These are phyloP conservation scores for Penicillium arizonense DNA, from an alignment of 495 filamentous ascomycete species.

Conservation along the genomic window DNA sequence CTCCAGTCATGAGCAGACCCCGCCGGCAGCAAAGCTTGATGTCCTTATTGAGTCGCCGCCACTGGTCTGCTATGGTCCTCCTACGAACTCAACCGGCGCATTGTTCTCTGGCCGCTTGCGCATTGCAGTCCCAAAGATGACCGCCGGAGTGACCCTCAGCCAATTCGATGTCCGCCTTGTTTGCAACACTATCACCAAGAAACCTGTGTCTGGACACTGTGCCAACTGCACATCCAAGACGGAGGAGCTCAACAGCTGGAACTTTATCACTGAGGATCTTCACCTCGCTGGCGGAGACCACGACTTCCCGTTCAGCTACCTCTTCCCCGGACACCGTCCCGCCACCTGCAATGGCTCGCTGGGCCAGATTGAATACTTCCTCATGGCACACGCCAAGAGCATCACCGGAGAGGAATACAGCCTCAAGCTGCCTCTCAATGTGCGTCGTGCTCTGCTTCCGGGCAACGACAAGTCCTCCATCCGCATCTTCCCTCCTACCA, in stretches of 20 bases:
- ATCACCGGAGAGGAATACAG: constrained; percentile 62
- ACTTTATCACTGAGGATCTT: constrained; percentile 67
- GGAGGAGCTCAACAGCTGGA: constrained; percentile 75
- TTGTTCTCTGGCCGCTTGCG: constrained; percentile 83
- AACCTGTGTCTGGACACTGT: constrained; percentile 76
- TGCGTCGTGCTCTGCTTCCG: constrained; percentile 75
- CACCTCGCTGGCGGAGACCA: constrained; percentile 64
- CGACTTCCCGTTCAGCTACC: constrained; percentile 86
- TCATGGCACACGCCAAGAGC: constrained; percentile 67
- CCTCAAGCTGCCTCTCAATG: constrained; percentile 60
- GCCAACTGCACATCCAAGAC: constrained; percentile 65
- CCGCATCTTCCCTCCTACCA: constrained; percentile 94
- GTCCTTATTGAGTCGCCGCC: constrained; percentile 89
- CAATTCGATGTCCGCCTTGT: constrained; percentile 67
- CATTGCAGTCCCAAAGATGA: constrained; percentile 62
- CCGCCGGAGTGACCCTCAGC: constrained; percentile 57
- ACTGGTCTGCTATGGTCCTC: constrained; percentile 74
- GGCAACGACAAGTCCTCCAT: constrained; percentile 72
- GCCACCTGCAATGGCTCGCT: constrained; percentile 74
- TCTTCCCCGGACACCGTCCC: constrained; percentile 84
- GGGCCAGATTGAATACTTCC: constrained; percentile 72
- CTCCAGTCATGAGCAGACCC: constrained; percentile 19
- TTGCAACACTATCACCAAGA: constrained; percentile 67
- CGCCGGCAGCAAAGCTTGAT: constrained; percentile 58
- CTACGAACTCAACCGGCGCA: constrained; percentile 77